Evolutionary conservation across 2,329 filamentous ascomycete genomes (phyloP).

Genomic region (Aspergillus bombycis): DNA sequence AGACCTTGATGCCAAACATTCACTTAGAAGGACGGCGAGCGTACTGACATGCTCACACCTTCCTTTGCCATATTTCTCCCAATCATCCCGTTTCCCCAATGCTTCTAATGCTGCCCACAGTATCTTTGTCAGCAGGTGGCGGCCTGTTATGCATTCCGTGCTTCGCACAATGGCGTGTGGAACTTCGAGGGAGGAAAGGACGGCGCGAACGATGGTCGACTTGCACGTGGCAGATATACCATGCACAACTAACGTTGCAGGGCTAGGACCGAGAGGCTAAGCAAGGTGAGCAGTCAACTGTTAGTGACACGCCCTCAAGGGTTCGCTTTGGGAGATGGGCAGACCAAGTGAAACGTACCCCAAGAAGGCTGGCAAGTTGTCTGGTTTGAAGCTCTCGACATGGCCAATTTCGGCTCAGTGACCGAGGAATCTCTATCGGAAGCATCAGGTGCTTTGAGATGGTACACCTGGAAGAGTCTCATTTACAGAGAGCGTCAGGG

Average conservation of each 20-base stretch:
- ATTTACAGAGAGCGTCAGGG: neutral
- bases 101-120: constrained; percentile 43
- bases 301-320: neutral
- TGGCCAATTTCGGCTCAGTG: constrained; percentile 46
- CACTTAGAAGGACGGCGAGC: constrained; percentile 70
- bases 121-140: constrained; percentile 52
- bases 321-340: constrained; percentile 17
- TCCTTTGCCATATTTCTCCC: constrained; percentile 54
- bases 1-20: constrained; percentile 39
- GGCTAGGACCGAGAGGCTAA: constrained; percentile 60
- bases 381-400: constrained; percentile 47
- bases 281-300: neutral
- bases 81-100: constrained; percentile 39
- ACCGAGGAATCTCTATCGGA: constrained; percentile 36
- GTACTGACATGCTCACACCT: constrained; percentile 81
- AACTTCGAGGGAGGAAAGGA: constrained; percentile 64
- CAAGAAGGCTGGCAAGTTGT: constrained; percentile 46
- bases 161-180: constrained; percentile 47
- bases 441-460: constrained; percentile 28
- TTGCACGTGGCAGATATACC: constrained; percentile 89
- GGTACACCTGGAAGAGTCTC: neutral
- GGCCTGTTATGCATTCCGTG: constrained; percentile 50
- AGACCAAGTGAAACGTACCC: constrained; percentile 31
- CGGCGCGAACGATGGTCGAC: constrained; percentile 66
- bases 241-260: constrained; percentile 75